Percentiles rank a stretch among this genome's conserved stretches.
These are phyloP conservation scores for Panaeolus cyanescens DNA, from an alignment of 768 basidiomycete species.

Conservation along the genomic window DNA sequence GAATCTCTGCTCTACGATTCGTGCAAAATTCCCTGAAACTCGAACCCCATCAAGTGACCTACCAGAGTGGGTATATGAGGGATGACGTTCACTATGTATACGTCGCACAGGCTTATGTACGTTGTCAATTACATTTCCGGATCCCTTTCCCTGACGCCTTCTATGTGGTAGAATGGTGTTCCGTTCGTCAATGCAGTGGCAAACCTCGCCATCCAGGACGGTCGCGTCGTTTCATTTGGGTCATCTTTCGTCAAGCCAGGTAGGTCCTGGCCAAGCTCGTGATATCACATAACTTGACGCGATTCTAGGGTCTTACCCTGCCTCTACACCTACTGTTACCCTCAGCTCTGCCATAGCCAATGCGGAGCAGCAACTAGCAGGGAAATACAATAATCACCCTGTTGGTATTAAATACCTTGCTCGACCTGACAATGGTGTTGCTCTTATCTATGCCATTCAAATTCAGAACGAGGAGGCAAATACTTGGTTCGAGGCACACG, in stretches of 20 bases:
- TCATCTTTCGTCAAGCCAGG: constrained; percentile 6
- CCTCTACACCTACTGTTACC: constrained; percentile 37
- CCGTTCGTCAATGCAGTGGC: constrained; percentile 31
- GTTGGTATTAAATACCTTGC: constrained; percentile 40
- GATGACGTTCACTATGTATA: constrained; percentile 15
- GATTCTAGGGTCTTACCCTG: constrained; percentile 18
- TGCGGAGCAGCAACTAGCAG: constrained; percentile 39
- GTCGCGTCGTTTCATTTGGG: constrained; percentile 17
- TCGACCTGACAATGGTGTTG: constrained; percentile 32
- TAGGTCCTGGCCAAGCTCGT: constrained; percentile 6
- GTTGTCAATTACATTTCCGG: background rate
- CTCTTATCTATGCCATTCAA: constrained; percentile 38
- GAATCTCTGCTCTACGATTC: constrained; percentile 7
- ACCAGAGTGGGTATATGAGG: constrained; percentile 14
- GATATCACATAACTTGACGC: constrained; percentile 1
- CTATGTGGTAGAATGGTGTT: constrained; percentile 4
- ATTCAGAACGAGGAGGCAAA: constrained; percentile 27
- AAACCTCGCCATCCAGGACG: constrained; percentile 31
- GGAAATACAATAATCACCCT: constrained; percentile 38
- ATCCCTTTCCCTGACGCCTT: background rate
- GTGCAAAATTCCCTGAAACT: constrained; percentile 21
- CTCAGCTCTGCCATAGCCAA: constrained; percentile 36
- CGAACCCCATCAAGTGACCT: constrained; percentile 10
- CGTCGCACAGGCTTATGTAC: constrained; percentile 16
- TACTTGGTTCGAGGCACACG: constrained; percentile 58